Percentiles rank a stretch among this genome's conserved stretches.
Conservation (phyloP, 306 rosid species). For the Gleditsia sinensis region DNA sequence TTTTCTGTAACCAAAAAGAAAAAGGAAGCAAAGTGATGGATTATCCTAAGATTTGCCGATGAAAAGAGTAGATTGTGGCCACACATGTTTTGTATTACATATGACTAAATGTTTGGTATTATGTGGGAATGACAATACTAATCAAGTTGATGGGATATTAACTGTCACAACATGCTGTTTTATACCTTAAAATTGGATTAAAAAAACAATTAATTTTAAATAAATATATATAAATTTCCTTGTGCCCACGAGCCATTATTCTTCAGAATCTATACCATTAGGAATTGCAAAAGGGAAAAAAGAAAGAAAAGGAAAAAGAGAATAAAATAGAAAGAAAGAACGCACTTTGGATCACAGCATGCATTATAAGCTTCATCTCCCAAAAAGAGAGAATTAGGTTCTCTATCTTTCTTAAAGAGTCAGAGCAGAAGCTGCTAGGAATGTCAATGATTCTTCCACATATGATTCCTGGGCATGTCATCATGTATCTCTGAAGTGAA, state of each 20-base stretch:
- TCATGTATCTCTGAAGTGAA: conserved; percentile 3
- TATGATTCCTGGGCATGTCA: conserved; percentile 26
- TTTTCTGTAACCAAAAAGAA: not conserved
- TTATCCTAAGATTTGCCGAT: conserved; percentile 26
- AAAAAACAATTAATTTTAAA: not conserved
- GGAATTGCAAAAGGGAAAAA: not conserved
- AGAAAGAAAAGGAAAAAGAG: not conserved
- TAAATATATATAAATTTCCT: not conserved
- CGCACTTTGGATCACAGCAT: conserved; percentile 27
- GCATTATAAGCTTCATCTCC: conserved; percentile 21
- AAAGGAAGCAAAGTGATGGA: conserved; percentile 14
- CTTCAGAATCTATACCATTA: not conserved
- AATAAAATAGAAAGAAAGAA: conserved; percentile 7
- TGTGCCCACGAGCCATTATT: conserved; percentile 2
- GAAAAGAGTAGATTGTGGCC: conserved; percentile 31
- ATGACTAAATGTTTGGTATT: conserved; percentile 5
- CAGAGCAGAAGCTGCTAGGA: conserved; percentile 41
- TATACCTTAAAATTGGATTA: not conserved
- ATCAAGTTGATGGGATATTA: not conserved
- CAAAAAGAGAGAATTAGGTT: conserved; percentile 49
- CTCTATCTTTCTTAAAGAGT: conserved; percentile 41
- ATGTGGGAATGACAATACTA: not conserved
- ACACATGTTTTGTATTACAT: not conserved
- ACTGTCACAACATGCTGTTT: not conserved
- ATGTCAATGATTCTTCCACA: conserved; percentile 33